Percentiles rank a stretch among this genome's conserved stretches.
Conservation (phyloP, 2,329 filamentous ascomycete species). For the Fusarium ramigenum region DNA sequence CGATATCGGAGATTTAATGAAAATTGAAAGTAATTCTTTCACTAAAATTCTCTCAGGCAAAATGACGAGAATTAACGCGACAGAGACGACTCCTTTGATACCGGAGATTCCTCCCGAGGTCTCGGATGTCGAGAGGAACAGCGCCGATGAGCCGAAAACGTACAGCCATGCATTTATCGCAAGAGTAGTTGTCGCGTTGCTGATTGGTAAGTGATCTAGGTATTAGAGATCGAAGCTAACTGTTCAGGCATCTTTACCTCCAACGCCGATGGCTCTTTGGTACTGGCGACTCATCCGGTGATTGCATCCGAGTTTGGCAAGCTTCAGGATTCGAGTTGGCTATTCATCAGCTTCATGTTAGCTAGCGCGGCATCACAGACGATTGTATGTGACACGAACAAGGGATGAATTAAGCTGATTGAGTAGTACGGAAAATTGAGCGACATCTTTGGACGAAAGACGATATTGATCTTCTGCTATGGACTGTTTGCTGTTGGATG, state of each 20-base stretch:
- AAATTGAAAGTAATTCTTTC: not conserved
- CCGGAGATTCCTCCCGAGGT: not conserved
- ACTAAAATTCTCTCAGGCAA: not conserved
- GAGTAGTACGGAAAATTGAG: conserved; percentile 47
- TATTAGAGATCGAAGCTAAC: accelerated
- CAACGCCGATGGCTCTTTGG: conserved; percentile 70
- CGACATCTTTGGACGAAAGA: conserved; percentile 44
- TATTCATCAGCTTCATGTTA: conserved; percentile 46
- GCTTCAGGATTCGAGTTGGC: conserved; percentile 61
- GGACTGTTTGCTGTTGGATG: conserved; percentile 43
- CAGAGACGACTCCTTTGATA: not conserved
- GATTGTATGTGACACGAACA: conserved; percentile 6
- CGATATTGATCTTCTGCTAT: conserved; percentile 42
- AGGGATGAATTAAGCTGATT: not conserved
- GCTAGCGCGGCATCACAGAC: conserved; percentile 46
- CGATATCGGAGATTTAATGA: not conserved
- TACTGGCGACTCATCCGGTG: conserved; percentile 71
- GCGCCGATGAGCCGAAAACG: not conserved
- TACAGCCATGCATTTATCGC: not conserved
- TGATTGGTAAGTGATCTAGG: accelerated
- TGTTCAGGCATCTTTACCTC: conserved; percentile 63
- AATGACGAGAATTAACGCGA: not conserved
- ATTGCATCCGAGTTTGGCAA: conserved; percentile 70
- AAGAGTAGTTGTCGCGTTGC: not conserved
- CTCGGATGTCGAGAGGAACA: not conserved